Evolutionary conservation across 768 basidiomycete genomes (phyloP), one percentile per base, ranked within the genome.

Genomic region (Krasilnikovozyma curviuscula): DNA sequence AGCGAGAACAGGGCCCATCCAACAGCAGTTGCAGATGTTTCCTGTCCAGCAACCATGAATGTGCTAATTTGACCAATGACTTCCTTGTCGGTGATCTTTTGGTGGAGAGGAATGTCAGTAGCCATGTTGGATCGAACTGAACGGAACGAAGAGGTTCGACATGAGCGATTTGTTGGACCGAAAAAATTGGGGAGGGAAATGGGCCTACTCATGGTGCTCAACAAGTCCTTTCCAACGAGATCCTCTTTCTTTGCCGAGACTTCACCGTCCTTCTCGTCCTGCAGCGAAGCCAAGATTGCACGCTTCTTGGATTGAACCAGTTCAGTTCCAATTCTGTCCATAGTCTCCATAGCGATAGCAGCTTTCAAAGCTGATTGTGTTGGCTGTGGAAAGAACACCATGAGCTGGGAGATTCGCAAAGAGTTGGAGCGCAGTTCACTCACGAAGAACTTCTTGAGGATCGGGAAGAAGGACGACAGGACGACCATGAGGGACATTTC

Each of bases 11-110:
- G 63, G 2, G 78, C 77, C 86, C 88, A 93, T 0, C 82, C 82
- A 37, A 91, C 65, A 5, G 78, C 73, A 25, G 88, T 73, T 2
- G 81, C 81, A 83, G 57, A 89, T 84, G 12, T 85, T 83, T 37
- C 42, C 29, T 33, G 29, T 14, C 51, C 35, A 3, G 63, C 61
- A 2, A 62, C 51, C 58, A 63, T 61, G 62, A 89, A 81, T 0
- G 84, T 86, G 56, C 81, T 83, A 63, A 89, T 77, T 50, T 77
- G 85, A 58, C 83, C 69, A 10, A 86, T 69, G 43, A 89, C 78
- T 57, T 91, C 88, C 27, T 80, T 76, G 58, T 93, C 88, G 0
- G 84, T 80, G 55, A 91, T 73, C 53, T 79, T 67, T 28, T 85
- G 81, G 0, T 68, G 68, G 0, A 66, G 63, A 9, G 69, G 61